Evolutionary conservation across 352 stramenopile species (phyloP).

Genomic region (Phytophthora sansomeana): DNA sequence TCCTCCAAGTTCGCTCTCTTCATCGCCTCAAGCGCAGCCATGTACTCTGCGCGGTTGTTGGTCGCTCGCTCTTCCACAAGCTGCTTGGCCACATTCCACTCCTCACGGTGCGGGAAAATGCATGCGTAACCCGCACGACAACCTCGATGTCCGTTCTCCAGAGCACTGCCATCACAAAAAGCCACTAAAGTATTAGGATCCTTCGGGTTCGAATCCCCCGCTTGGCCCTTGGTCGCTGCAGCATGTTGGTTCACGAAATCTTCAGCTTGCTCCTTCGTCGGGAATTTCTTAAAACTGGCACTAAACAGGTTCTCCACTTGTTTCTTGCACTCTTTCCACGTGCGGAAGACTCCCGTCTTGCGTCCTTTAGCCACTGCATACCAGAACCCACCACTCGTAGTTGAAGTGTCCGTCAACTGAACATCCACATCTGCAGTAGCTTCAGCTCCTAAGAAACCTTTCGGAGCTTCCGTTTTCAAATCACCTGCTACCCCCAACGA

Average conservation of each 20-base stretch:
- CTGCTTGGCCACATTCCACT: conserved; percentile 72
- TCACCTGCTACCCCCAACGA: neutral
- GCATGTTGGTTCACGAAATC: conserved; percentile 55
- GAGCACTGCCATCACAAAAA: conserved; percentile 80
- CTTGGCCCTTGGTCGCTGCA: conserved; percentile 4
- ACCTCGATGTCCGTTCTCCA: conserved; percentile 62
- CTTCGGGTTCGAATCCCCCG: conserved; percentile 52
- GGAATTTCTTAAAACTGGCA: conserved; percentile 68
- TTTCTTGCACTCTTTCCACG: conserved; percentile 60
- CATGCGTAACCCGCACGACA: conserved; percentile 77
- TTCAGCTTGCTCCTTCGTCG: conserved; percentile 52
- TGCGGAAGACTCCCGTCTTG: conserved; percentile 60
- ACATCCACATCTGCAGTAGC: neutral
- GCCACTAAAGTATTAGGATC: conserved; percentile 66
- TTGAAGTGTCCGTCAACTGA: conserved; percentile 9
- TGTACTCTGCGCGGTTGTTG: conserved; percentile 66
- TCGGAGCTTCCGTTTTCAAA: conserved; percentile 4
- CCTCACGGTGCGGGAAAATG: conserved; percentile 70
- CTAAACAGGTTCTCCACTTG: conserved; percentile 64
- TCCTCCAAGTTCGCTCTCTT: conserved; percentile 73
- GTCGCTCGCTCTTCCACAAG: conserved; percentile 52
- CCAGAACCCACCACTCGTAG: conserved; percentile 24
- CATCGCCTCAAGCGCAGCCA: conserved; percentile 68
- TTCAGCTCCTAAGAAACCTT: conserved; percentile 2
- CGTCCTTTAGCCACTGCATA: conserved; percentile 68